phyloP scores from a whole-genome alignment of 768 basidiomycete species.

The Candolleomyces efflorescens region DNA sequence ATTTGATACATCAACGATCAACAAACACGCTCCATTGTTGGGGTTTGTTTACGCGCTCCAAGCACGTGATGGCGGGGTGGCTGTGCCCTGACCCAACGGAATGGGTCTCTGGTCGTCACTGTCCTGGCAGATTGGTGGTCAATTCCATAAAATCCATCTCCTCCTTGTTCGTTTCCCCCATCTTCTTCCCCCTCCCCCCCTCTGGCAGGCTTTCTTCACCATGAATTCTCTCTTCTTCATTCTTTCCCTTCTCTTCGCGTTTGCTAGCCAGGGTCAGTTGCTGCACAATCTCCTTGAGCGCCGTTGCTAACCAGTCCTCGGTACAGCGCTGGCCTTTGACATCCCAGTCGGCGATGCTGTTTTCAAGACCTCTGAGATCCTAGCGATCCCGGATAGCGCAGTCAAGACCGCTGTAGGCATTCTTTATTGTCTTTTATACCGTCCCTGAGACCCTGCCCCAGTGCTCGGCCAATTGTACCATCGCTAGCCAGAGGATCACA shows the following conservation, averaged over 20 bases:
- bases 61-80: conserved; percentile 24
- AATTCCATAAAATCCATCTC: conserved; percentile 3
- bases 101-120: background rate
- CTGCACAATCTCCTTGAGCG: background rate
- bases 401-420: conserved; percentile 24
- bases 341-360: conserved; percentile 38
- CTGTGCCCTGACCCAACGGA: background rate
- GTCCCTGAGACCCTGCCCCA: conserved; percentile 12
- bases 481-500: conserved; percentile 22
- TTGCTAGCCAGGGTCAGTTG: conserved; percentile 60
- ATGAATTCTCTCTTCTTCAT: conserved; percentile 27
- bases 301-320: background rate
- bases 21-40: conserved; percentile 19
- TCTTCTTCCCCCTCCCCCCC: conserved; percentile 9
- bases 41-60: conserved; percentile 21
- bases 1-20: conserved; percentile 11
- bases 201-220: conserved; percentile 23
- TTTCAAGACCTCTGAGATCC: conserved; percentile 40
- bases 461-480: conserved; percentile 32
- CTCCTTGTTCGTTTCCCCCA: conserved; percentile 11
- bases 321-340: conserved; percentile 41
- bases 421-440: conserved; percentile 16
- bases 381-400: conserved; percentile 33
- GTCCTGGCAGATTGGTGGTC: conserved; percentile 3
- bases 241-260: conserved; percentile 34